Evolutionary conservation across 2,329 filamentous ascomycete species (phyloP), one percentile per base, ranked within the genome.

Genomic region (Daldinia eschscholtzii): DNA sequence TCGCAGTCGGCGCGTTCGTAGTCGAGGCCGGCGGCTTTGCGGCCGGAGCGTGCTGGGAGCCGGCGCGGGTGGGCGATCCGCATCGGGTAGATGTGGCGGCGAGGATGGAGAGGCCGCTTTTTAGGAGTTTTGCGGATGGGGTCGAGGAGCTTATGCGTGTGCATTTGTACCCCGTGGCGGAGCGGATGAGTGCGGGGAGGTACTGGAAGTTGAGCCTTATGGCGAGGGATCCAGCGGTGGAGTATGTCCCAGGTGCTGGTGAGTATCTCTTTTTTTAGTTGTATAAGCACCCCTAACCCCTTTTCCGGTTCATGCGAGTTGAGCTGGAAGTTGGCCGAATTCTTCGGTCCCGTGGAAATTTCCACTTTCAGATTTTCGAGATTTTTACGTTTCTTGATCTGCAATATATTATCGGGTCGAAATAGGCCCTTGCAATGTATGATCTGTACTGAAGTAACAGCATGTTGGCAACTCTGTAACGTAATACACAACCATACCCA

Each of bases 201-300:
- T 70, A 64, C 44, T 72, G 70, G 72, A 67, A 72, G 42, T 57
- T 74, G 50, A 68, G 64, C n/a, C 65, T 74, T 26, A 68, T 72
- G 68, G 70, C 68, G 58, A 61, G 70, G 61, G 70, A 73, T 50
- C 70, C 69, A 15, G 67, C 1, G 50, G 55, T 65, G 59, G 56
- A 57, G 50, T 67, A 72, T 57, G 68, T 73, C 5, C 57, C 67
- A 2, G 67, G 68, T 15, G 70, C 70, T 58, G 67, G 67, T 70
- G 20, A 67, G 67, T 70, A 3, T 23, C 20, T 2, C 20, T 18
- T 28, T 18, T 18, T 59, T 20, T 42, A 15, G 41, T 46, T 26
- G 30, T 50, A 37, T 48, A 4, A 15, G 13, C 33, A n/a, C 26
- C 12, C 15, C 7, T 57, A 9, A 26, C 52, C 15, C 48, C 48